Percentiles rank a stretch among this genome's conserved stretches.
Conservation (phyloP, 805 yeast genomes). For the Saturnispora diversa region DNA sequence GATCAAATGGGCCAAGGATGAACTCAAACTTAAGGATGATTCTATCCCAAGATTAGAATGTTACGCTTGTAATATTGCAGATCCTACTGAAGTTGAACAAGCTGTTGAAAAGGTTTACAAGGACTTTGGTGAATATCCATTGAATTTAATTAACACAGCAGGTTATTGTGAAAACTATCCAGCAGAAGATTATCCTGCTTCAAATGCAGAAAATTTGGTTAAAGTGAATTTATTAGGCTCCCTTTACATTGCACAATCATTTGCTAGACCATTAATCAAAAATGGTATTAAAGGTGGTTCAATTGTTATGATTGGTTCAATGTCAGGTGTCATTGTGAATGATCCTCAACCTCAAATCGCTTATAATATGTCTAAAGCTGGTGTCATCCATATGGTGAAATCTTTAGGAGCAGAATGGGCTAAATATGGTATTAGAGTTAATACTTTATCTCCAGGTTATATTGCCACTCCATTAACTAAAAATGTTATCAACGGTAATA, state of each 20-base stretch:
- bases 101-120: slow-evolving; percentile 46
- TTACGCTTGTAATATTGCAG: slow-evolving; percentile 70
- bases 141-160: slow-evolving; percentile 68
- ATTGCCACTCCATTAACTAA: slow-evolving; percentile 72
- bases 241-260: slow-evolving; percentile 62
- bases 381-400: slow-evolving; percentile 71
- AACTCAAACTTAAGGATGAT: slow-evolving; percentile 22
- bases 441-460: slow-evolving; percentile 74
- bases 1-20: slow-evolving; percentile 23
- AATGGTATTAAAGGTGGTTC: slow-evolving; percentile 49
- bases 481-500: slow-evolving; percentile 54
- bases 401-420: slow-evolving; percentile 82
- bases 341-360: slow-evolving; percentile 75
- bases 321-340: slow-evolving; percentile 71
- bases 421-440: slow-evolving; percentile 63
- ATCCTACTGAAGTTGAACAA: slow-evolving; percentile 48
- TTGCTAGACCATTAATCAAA: slow-evolving; percentile 59
- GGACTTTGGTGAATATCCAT: slow-evolving; percentile 54
- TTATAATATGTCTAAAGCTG: slow-evolving; percentile 82
- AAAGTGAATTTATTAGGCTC: slow-evolving; percentile 71
- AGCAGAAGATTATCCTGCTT: slow-evolving; percentile 68
- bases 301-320: slow-evolving; percentile 63
- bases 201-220: slow-evolving; percentile 58
- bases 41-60: slow-evolving; percentile 40
- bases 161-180: slow-evolving; percentile 78